Percentiles rank a stretch among this genome's conserved stretches.
phyloP scores from a whole-genome alignment of 768 basidiomycete species.

The Exidia glandulosa region DNA sequence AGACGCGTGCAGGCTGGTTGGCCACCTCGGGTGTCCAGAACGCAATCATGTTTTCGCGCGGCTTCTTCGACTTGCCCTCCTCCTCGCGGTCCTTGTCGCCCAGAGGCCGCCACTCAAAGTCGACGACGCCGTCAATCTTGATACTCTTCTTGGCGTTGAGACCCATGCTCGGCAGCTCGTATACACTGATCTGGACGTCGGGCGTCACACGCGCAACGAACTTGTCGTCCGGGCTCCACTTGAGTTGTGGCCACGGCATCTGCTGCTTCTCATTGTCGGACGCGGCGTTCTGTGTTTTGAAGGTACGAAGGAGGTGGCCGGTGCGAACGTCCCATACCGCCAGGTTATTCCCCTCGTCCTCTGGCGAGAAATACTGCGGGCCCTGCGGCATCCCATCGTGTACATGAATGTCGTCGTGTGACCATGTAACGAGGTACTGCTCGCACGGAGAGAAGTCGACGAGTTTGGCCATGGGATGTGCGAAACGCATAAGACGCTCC shows the following conservation, averaged over 20 bases:
- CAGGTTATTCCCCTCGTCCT: slow-evolving; percentile 93
- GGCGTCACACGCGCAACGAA: slow-evolving; percentile 83
- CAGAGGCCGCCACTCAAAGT: slow-evolving; percentile 97
- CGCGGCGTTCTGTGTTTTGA: slow-evolving; percentile 46
- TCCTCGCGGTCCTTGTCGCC: slow-evolving; percentile 83
- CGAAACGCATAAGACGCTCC: slow-evolving; percentile 81
- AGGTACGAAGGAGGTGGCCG: slow-evolving; percentile 84
- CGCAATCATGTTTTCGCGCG: slow-evolving; percentile 80
- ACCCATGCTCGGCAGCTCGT: slow-evolving; percentile 90
- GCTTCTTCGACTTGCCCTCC: slow-evolving; percentile 45
- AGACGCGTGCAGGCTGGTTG: slow-evolving; percentile 95
- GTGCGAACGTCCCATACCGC: slow-evolving; percentile 99
- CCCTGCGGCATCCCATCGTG: slow-evolving; percentile 73
- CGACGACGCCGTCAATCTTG: slow-evolving; percentile 94
- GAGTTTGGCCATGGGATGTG: slow-evolving; percentile 88
- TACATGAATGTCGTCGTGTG: slow-evolving; percentile 82
- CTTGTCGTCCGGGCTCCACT: slow-evolving; percentile 96
- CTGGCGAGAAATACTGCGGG: slow-evolving; percentile 76
- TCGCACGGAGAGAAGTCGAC: slow-evolving; percentile 98
- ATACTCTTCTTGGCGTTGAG: slow-evolving; percentile 92
- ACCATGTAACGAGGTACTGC: slow-evolving; percentile 95
- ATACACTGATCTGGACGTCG: slow-evolving; percentile 90
- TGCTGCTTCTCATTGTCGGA: slow-evolving; percentile 59
- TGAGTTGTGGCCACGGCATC: slow-evolving; percentile 75
- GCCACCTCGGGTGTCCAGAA: slow-evolving; percentile 97